Evolutionary conservation across 2,329 filamentous ascomycete species (phyloP), one percentile per base, ranked within the genome.

Genomic region (Aspergillus sp.): DNA sequence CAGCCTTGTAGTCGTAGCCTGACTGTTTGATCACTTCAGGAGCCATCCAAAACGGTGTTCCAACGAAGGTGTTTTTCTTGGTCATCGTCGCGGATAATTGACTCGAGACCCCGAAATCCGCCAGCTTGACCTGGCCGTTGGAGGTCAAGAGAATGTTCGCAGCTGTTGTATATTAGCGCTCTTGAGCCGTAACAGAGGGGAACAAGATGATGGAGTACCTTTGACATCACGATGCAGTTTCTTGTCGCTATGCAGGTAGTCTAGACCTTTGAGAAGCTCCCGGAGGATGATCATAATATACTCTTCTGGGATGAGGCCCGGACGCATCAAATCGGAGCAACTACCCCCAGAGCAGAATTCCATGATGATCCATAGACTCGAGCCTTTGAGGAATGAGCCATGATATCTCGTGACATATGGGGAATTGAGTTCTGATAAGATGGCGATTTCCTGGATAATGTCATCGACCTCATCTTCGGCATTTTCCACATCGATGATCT

Each of bases 381-480:
- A 94, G 20, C 93, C 94, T 68, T 96, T 96, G 62, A 96, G 85
- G 68, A 94, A 97, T 52, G 93, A 97, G 61, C 94, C 94, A 76
- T 96, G 91, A 78, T 99, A 99, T 73, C 95, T 94, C 36, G 94
- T 99, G 57, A 97, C 93, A 69, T 95, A 96, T 16, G 91, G 91
- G 16, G 93, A 97, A 75, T 95, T 90, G 60, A 99, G 84, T 74
- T 96, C 93, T 29, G 94, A 96, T 50, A 99, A 81, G 64, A 99
- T 97, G 61, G 93, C 91, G 63, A 99, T 97, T 76, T 99, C 94
- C 71, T 96, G 91, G 71, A 97, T 97, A 65, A 99, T 99, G 75
- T 99, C 94, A 77, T 97, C 94, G 63, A 99, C 93, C 76, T 99
- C 94, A 72, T 99, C 94, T 75, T 99, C 94, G 66, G 94, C 94